Conservation (phyloP, 306 rosid genomes). For the Vigna trinervia region DNA sequence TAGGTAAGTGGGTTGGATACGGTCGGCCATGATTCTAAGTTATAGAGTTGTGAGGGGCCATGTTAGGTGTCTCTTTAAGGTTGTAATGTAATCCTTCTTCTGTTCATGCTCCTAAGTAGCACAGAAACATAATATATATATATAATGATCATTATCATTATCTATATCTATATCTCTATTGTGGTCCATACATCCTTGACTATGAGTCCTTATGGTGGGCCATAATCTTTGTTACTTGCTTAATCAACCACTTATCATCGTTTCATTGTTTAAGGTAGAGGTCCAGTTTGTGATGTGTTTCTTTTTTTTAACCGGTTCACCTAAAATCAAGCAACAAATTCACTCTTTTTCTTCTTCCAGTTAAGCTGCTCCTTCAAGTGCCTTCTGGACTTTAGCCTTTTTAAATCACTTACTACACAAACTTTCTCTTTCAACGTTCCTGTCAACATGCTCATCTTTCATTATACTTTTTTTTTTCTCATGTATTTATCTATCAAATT, state of each 20-base stretch:
- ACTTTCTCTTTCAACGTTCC: constrained; percentile 44
- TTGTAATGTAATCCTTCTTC: constrained; percentile 51
- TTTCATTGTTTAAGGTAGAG: constrained; percentile 57
- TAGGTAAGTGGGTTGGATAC: constrained; percentile 44
- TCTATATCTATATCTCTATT: constrained; percentile 1
- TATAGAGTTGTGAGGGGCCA: constrained; percentile 33
- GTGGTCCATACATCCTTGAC: constrained; percentile 52
- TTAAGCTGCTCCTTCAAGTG: constrained; percentile 41
- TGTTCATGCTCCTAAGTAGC: constrained; percentile 45
- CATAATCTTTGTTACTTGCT: constrained; percentile 36
- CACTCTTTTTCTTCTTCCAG: constrained; percentile 50
- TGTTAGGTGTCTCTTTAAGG: constrained; percentile 52
- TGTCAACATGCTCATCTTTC: constrained; percentile 31
- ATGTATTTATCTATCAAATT: constrained; percentile 36
- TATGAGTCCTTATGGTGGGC: constrained; percentile 41
- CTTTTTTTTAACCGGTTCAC: constrained; percentile 42
- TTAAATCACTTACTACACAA: constrained; percentile 44
- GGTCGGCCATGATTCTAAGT: constrained; percentile 54
- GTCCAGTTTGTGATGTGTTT: constrained; percentile 35
- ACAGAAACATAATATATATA: background rate
- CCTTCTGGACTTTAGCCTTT: constrained; percentile 49
- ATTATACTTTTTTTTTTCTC: background rate
- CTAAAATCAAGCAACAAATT: constrained; percentile 43
- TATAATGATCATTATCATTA: constrained; percentile 41
- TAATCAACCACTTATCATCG: constrained; percentile 45